Conservation (phyloP, 768 basidiomycete genomes). For the Boletus tylopilopsis region DNA sequence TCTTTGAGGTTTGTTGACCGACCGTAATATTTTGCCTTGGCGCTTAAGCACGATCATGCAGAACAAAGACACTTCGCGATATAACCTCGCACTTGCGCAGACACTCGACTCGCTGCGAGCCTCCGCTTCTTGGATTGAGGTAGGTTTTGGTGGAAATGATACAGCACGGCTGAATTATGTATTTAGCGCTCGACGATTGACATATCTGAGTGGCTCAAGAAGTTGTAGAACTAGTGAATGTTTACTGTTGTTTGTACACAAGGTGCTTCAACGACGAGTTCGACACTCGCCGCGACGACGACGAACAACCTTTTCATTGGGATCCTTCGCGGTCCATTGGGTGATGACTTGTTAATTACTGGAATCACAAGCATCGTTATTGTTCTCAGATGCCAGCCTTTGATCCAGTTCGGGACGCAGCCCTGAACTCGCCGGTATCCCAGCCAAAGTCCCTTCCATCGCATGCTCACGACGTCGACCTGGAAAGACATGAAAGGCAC, state of each 20-base stretch:
- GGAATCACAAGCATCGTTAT: not conserved
- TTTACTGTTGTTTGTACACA: slow-evolving; percentile 5
- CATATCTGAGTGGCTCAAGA: slow-evolving; percentile 49
- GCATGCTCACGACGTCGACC: slow-evolving; percentile 25
- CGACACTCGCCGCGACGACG: slow-evolving; percentile 9
- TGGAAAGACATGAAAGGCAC: slow-evolving; percentile 26
- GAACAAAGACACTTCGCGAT: slow-evolving; percentile 70
- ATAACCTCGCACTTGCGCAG: slow-evolving; percentile 60
- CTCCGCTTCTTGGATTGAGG: slow-evolving; percentile 59
- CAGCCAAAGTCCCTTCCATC: slow-evolving; percentile 37
- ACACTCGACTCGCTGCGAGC: slow-evolving; percentile 65
- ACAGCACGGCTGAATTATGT: not conserved
- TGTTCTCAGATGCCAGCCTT: slow-evolving; percentile 42
- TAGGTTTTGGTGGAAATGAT: slow-evolving; percentile 24
- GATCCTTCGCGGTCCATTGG: not conserved
- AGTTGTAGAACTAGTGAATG: not conserved
- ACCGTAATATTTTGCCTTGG: not conserved
- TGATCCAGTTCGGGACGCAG: slow-evolving; percentile 86
- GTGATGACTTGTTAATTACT: slow-evolving; percentile 15
- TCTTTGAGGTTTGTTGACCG: slow-evolving; percentile 62
- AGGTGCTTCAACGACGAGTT: not conserved
- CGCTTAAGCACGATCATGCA: slow-evolving; percentile 23
- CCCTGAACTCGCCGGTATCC: slow-evolving; percentile 69
- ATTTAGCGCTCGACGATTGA: slow-evolving; percentile 57
- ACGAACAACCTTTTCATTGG: slow-evolving; percentile 1